Conservation (phyloP, 164 flowering plant species). For the Nelumbo lutea region DNA sequence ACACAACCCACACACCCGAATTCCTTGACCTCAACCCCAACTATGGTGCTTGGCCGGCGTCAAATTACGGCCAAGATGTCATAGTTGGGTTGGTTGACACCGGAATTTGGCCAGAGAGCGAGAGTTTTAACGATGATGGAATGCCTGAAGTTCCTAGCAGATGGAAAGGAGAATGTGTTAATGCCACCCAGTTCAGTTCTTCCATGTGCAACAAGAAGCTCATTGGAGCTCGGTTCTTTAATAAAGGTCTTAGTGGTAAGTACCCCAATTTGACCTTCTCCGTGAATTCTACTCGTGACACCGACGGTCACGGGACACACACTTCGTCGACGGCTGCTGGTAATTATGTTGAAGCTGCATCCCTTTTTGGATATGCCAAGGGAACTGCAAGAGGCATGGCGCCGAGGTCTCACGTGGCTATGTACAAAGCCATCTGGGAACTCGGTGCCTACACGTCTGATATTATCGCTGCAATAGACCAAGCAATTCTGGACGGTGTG, state of each 20-base stretch:
- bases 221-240: slow-evolving; percentile 65
- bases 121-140: slow-evolving; percentile 55
- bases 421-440: slow-evolving; percentile 62
- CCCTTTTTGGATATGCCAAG: slow-evolving; percentile 53
- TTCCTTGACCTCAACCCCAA: slow-evolving; percentile 46
- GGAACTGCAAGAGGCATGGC: slow-evolving; percentile 66
- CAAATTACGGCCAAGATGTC: slow-evolving; percentile 46
- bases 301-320: slow-evolving; percentile 74
- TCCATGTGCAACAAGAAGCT: slow-evolving; percentile 70
- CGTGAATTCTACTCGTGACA: slow-evolving; percentile 61
- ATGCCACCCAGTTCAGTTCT: slow-evolving; percentile 43
- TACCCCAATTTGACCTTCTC: slow-evolving; percentile 35
- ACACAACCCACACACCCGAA: slow-evolving; percentile 53
- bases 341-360: slow-evolving; percentile 35
- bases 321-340: slow-evolving; percentile 71
- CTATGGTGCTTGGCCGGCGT: slow-evolving; percentile 44
- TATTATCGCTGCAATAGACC: slow-evolving; percentile 60
- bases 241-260: slow-evolving; percentile 41
- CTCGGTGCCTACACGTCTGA: slow-evolving; percentile 40
- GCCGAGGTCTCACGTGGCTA: slow-evolving; percentile 54
- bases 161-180: slow-evolving; percentile 65
- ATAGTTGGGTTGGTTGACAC: slow-evolving; percentile 68
- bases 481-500: slow-evolving; percentile 55
- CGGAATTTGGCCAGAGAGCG: slow-evolving; percentile 83
- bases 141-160: slow-evolving; percentile 43